A percentile compares a stretch with the other conserved stretches of the same genome.
Conservation (phyloP, 306 rosid species). For the Malus fusca region DNA sequence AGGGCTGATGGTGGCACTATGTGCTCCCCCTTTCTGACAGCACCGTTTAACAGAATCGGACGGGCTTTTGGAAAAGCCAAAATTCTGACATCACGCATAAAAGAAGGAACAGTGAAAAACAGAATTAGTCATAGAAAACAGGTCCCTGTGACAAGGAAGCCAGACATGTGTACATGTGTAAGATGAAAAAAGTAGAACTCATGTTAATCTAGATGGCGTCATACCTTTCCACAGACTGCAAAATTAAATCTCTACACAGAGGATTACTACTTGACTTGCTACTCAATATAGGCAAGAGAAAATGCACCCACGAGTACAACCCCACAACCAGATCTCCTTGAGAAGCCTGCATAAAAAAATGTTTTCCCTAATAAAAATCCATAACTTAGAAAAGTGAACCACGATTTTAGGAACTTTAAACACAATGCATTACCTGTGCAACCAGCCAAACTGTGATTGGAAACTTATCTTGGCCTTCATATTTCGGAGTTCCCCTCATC, state of each 20-base stretch:
- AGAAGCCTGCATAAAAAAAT: conserved; percentile 44
- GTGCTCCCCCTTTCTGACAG: conserved; percentile 80
- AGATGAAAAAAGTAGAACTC: not conserved
- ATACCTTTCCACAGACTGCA: conserved; percentile 86
- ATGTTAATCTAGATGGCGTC: conserved; percentile 12
- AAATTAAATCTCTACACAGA: conserved; percentile 70
- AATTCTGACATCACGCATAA: conserved; percentile 10
- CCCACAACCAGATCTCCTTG: conserved; percentile 79
- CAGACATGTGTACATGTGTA: not conserved
- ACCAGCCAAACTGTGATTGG: conserved; percentile 63
- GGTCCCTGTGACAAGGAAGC: conserved; percentile 21
- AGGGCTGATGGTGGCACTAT: conserved; percentile 68
- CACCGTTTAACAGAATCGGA: conserved; percentile 61
- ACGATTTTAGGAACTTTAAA: not conserved
- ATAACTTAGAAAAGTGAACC: not conserved
- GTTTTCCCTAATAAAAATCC: not conserved
- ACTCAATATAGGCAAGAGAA: conserved; percentile 66
- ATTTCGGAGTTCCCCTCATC: conserved; percentile 52
- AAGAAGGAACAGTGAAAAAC: not conserved
- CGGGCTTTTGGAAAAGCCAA: conserved; percentile 72
- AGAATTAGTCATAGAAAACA: not conserved
- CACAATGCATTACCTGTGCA: conserved; percentile 48
- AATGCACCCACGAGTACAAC: conserved; percentile 67
- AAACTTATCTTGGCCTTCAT: conserved; percentile 91
- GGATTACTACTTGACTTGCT: conserved; percentile 66